Percentiles rank a stretch among this genome's conserved stretches.
Conservation (phyloP, 2,329 filamentous ascomycete genomes). For the Alternaria gaisen region DNA sequence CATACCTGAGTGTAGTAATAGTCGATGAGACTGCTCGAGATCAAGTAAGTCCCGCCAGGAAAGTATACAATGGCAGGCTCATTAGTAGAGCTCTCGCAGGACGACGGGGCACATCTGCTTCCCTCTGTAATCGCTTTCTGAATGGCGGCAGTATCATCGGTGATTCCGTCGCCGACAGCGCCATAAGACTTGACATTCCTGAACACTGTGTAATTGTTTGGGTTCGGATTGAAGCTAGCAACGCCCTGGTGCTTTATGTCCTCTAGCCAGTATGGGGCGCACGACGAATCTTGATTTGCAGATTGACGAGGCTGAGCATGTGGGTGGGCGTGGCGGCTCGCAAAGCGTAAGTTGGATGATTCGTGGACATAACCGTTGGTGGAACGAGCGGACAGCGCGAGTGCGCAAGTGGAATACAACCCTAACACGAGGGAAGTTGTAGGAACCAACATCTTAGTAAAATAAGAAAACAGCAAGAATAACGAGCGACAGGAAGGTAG, state of each 20-base stretch:
- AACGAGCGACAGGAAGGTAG: slow-evolving; percentile 3
- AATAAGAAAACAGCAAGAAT: background rate
- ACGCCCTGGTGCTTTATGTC: slow-evolving; percentile 54
- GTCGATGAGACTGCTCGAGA: slow-evolving; percentile 66
- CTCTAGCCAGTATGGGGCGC: slow-evolving; percentile 53
- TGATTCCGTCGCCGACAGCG: slow-evolving; percentile 48
- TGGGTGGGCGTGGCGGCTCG: slow-evolving; percentile 10
- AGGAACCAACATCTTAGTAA: slow-evolving; percentile 4
- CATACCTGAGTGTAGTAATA: slow-evolving; percentile 68
- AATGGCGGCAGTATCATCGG: slow-evolving; percentile 64
- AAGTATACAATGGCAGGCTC: slow-evolving; percentile 67
- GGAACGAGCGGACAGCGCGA: slow-evolving; percentile 9
- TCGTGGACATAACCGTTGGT: slow-evolving; percentile 15
- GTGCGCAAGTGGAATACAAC: slow-evolving; percentile 8
- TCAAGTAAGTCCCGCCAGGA: slow-evolving; percentile 66
- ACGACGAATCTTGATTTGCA: slow-evolving; percentile 22
- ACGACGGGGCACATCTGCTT: slow-evolving; percentile 52
- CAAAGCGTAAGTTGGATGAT: slow-evolving; percentile 18
- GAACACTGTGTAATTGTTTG: slow-evolving; percentile 52
- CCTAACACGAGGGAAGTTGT: slow-evolving; percentile 5
- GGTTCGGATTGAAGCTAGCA: slow-evolving; percentile 50
- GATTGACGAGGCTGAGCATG: slow-evolving; percentile 25
- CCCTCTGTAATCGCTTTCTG: slow-evolving; percentile 54
- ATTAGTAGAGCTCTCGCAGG: slow-evolving; percentile 57
- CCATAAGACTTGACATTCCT: slow-evolving; percentile 56